Percentiles rank a stretch among this genome's conserved stretches.
These are phyloP conservation scores for Candida chilensis DNA, from an alignment of 805 yeast species.

Conservation along the genomic window DNA sequence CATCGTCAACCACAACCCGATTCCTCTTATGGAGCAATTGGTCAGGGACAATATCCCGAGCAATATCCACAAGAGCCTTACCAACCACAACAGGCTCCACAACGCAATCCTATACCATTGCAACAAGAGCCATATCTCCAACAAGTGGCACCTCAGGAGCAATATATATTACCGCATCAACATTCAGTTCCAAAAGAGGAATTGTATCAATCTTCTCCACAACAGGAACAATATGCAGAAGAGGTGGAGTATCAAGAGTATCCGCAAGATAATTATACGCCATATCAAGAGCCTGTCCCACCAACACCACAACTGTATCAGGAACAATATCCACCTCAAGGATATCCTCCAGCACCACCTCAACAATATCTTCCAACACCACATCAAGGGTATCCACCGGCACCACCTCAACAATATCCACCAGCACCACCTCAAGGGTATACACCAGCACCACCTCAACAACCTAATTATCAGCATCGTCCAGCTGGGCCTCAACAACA, in stretches of 20 bases:
- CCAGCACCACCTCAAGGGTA: too few species aligned
- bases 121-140: background rate
- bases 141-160: slow-evolving; percentile 1
- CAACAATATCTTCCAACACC: slow-evolving; percentile 8
- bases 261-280: slow-evolving; percentile 3
- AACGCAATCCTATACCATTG: background rate
- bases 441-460: slow-evolving; percentile 3
- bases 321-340: slow-evolving; percentile 6
- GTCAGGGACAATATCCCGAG: slow-evolving; percentile 5
- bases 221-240: background rate
- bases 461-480: slow-evolving; percentile 2
- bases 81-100: slow-evolving; percentile 1
- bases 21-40: slow-evolving; percentile 13
- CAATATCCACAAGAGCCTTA: slow-evolving; percentile 2
- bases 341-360: slow-evolving; percentile 9
- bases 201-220: slow-evolving; percentile 1
- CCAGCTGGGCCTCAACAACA: slow-evolving; percentile 5
- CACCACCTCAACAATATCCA: slow-evolving; percentile 1
- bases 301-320: slow-evolving; percentile 7
- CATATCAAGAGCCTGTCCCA: slow-evolving; percentile 5
- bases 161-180: slow-evolving; percentile 10
- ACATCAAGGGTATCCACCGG: slow-evolving; percentile 5
- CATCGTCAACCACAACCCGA: slow-evolving; percentile 12
- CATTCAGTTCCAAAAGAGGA: slow-evolving; percentile 2
- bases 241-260: background rate